Conservation (phyloP, 345 rosid species). For the Citrus sp. region DNA sequence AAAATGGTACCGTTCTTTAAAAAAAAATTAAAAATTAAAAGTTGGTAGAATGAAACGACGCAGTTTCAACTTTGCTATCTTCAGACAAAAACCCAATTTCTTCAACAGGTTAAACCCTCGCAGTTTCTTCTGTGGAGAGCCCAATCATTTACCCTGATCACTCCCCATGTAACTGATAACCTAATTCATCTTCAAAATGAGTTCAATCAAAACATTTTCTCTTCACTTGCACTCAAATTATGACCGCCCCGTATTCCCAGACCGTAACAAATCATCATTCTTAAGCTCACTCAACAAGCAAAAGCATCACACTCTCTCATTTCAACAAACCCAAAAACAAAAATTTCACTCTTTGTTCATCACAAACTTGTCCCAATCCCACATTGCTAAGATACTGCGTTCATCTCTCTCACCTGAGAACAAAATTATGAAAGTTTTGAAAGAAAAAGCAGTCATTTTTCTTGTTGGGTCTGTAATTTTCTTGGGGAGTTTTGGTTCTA, state of each 20-base stretch:
- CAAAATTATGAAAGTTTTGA: constrained; percentile 20
- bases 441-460: constrained; percentile 39
- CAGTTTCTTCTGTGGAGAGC: background rate
- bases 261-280: constrained; percentile 6
- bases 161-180: background rate
- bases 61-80: background rate
- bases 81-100: background rate
- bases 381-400: constrained; percentile 13
- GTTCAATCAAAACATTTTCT: constrained; percentile 15
- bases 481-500: constrained; percentile 41
- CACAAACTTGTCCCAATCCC: constrained; percentile 12
- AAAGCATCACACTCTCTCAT: constrained; percentile 9
- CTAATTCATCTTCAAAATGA: constrained; percentile 5
- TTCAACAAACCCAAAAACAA: constrained; percentile 14
- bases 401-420: constrained; percentile 26
- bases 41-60: background rate
- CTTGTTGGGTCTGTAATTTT: constrained; percentile 60
- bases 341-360: constrained; percentile 10
- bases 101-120: background rate
- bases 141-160: background rate
- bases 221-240: background rate
- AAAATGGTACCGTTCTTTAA: no score
- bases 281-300: constrained; percentile 11
- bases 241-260: constrained; percentile 10
- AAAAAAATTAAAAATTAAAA: no score